These are phyloP conservation scores for Musa schizocarpa DNA, from an alignment of 176 grass and related monocot species.

Conservation along the genomic window DNA sequence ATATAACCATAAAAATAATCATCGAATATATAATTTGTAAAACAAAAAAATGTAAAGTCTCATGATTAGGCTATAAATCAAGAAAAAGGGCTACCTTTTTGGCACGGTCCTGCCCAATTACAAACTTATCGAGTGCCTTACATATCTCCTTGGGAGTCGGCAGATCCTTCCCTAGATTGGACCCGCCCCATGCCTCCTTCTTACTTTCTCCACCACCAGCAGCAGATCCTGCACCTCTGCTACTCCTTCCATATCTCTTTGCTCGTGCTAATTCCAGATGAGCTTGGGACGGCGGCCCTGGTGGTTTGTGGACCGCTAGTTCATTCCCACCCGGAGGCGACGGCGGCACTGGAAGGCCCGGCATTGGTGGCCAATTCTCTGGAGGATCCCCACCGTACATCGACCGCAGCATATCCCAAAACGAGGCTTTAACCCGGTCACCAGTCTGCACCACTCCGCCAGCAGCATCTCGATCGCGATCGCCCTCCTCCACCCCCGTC, in stretches of 20 bases:
- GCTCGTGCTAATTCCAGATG: constrained; percentile 3
- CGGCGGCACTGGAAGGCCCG: constrained; percentile 17
- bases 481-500: constrained; percentile 10
- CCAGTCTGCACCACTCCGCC: constrained; percentile 12
- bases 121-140: constrained; percentile 70
- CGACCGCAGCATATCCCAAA: constrained; percentile 25
- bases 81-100: constrained; percentile 54
- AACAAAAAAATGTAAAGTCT: neutral
- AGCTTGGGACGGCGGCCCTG: constrained; percentile 16
- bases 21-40: constrained; percentile 12
- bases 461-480: constrained; percentile 12
- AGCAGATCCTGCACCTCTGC: constrained; percentile 8
- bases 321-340: neutral
- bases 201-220: constrained; percentile 11
- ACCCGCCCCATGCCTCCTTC: constrained; percentile 78
- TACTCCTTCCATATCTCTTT: neutral
- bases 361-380: constrained; percentile 38
- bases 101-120: constrained; percentile 76
- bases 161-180: constrained; percentile 65
- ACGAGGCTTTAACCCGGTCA: constrained; percentile 33
- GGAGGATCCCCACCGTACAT: constrained; percentile 27
- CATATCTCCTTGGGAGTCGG: constrained; percentile 93
- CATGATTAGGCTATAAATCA: neutral
- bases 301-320: constrained; percentile 11
- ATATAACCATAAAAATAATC: constrained; percentile 1